phyloP scores from a whole-genome alignment of 768 basidiomycete species.

The Macrolepiota fuliginosa region DNA sequence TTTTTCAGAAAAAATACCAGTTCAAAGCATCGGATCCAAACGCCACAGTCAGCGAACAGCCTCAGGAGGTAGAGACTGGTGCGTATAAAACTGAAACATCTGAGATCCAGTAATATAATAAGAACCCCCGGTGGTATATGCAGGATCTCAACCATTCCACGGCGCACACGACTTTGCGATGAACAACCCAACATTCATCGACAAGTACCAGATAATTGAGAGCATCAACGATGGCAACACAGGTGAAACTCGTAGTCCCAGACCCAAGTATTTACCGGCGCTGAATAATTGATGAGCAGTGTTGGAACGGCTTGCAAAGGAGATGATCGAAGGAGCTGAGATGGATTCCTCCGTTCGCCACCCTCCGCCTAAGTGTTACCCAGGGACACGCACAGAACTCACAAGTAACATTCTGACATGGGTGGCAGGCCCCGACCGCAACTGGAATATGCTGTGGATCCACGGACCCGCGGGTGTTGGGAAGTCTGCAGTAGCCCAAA shows the following conservation, averaged over 20 bases:
- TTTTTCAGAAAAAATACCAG: background rate
- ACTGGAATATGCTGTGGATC: conserved; percentile 4
- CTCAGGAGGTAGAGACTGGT: background rate
- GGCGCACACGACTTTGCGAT: background rate
- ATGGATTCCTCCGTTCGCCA: conserved; percentile 17
- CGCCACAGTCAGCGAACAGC: too few species aligned
- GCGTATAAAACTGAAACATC: too few species aligned
- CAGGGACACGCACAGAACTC: background rate
- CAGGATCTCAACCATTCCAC: background rate
- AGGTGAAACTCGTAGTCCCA: too few species aligned
- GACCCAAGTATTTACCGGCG: too few species aligned
- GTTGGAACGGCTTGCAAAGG: too few species aligned
- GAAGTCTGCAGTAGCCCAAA: conserved; percentile 6
- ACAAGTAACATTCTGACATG: background rate
- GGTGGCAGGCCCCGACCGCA: background rate
- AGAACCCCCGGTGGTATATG: background rate
- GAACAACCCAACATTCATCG: too few species aligned
- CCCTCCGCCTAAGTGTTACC: conserved; percentile 8
- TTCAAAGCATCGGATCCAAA: background rate
- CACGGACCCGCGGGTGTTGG: conserved; percentile 4
- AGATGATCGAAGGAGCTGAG: background rate
- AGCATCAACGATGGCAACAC: too few species aligned
- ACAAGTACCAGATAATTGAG: too few species aligned
- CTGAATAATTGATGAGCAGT: too few species aligned
- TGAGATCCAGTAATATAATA: too few species aligned